phyloP scores from a whole-genome alignment of 2,329 filamentous ascomycete species.

The Aspergillus puulaauensis region DNA sequence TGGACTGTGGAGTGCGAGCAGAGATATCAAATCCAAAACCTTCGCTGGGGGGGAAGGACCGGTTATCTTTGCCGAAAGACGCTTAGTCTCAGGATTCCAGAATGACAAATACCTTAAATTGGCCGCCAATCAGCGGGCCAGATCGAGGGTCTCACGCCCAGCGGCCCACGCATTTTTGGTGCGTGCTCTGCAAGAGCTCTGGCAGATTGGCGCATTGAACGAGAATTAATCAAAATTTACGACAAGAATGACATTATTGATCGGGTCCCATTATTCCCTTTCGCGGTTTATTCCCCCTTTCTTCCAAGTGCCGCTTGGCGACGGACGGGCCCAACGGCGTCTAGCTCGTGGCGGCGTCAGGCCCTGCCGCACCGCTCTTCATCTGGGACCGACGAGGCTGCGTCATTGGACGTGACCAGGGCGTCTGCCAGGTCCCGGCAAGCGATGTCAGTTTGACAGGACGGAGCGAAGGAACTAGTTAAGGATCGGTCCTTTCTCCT shows the following conservation, averaged over 20 bases:
- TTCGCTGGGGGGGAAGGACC: not conserved
- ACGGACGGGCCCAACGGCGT: conserved; percentile 9
- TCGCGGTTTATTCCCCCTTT: not conserved
- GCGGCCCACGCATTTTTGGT: no score
- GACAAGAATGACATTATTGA: conserved; percentile 2
- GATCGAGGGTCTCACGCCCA: not conserved
- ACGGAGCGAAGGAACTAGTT: not conserved
- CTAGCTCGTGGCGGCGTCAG: conserved; percentile 3
- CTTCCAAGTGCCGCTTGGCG: conserved; percentile 3
- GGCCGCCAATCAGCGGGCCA: conserved; percentile 14
- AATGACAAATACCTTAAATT: conserved; percentile 29
- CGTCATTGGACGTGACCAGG: not conserved
- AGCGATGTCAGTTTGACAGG: conserved; percentile 4
- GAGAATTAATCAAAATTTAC: no score
- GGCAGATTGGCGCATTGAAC: no score
- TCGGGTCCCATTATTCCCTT: not conserved
- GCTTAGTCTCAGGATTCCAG: conserved; percentile 4
- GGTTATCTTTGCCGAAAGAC: conserved; percentile 20
- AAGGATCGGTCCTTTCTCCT: not conserved
- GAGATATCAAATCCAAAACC: not conserved
- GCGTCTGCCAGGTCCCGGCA: not conserved
- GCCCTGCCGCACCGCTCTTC: not conserved
- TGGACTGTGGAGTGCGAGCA: not conserved
- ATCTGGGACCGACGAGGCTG: not conserved
- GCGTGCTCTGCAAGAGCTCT: no score